Evolutionary conservation across 2,329 filamentous ascomycete species (phyloP).

Genomic region (Pseudocercospora musae): DNA sequence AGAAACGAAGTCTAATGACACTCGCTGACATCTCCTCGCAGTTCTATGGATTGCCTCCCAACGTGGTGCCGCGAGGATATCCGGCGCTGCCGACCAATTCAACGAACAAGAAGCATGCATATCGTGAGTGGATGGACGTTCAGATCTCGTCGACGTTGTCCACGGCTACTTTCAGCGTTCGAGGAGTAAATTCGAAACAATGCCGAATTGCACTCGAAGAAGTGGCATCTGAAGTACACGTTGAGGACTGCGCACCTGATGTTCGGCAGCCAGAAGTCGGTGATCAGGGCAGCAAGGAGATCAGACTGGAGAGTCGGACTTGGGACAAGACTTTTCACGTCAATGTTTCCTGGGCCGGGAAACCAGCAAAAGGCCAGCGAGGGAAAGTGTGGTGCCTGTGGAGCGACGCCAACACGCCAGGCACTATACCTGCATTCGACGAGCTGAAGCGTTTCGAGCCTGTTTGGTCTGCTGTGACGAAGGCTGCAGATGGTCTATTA

Average conservation of each 20-base stretch:
- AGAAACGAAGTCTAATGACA: neutral
- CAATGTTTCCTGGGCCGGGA: slow-evolving; percentile 60
- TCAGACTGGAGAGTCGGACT: slow-evolving; percentile 78
- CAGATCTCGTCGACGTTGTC: too few species aligned
- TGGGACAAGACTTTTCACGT: slow-evolving; percentile 77
- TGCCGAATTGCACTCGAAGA: slow-evolving; percentile 71
- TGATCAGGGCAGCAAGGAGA: slow-evolving; percentile 60
- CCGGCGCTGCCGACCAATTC: slow-evolving; percentile 12
- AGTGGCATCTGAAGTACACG: slow-evolving; percentile 62
- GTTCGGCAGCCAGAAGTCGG: slow-evolving; percentile 43
- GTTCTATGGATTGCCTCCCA: slow-evolving; percentile 67
- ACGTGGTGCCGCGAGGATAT: slow-evolving; percentile 50
- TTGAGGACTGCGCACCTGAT: slow-evolving; percentile 47
- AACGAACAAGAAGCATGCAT: slow-evolving; percentile 15
- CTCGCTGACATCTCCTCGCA: neutral
- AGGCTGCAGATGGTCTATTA: slow-evolving; percentile 73
- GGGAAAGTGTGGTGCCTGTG: slow-evolving; percentile 76
- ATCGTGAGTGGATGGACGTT: slow-evolving; percentile 60
- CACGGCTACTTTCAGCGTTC: slow-evolving; percentile 61
- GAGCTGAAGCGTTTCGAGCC: slow-evolving; percentile 75
- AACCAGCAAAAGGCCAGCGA: slow-evolving; percentile 45
- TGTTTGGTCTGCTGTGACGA: slow-evolving; percentile 73
- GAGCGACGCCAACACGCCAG: slow-evolving; percentile 75
- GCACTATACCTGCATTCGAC: slow-evolving; percentile 76
- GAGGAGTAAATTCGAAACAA: slow-evolving; percentile 70